A percentile compares a stretch with the other conserved stretches of the same genome.
Evolutionary conservation across 2,329 filamentous ascomycete species (phyloP).

Genomic region (Xylaria sp.): DNA sequence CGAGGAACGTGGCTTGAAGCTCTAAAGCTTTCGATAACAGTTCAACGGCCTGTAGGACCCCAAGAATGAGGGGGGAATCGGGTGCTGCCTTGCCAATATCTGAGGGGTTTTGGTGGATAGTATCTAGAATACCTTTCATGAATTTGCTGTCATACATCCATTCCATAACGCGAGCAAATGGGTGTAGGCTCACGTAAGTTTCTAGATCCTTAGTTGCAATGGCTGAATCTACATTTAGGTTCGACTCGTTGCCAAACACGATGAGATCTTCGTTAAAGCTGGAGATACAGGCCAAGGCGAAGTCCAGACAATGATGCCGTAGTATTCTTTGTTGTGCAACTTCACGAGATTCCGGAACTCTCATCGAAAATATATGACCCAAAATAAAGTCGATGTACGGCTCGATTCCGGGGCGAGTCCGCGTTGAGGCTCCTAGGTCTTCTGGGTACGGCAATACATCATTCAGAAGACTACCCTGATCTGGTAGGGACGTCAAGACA

Average conservation of each 20-base stretch:
- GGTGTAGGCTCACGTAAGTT: conserved; percentile 84
- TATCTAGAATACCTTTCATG: conserved; percentile 76
- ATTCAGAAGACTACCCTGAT: conserved; percentile 65
- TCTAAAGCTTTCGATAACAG: conserved; percentile 83
- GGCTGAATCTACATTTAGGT: conserved; percentile 73
- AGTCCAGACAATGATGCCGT: conserved; percentile 80
- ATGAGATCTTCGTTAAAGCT: conserved; percentile 96
- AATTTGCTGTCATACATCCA: conserved; percentile 97
- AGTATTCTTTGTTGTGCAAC: conserved; percentile 73
- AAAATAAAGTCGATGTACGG: conserved; percentile 91
- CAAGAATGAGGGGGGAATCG: conserved; percentile 81
- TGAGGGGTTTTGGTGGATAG: conserved; percentile 75
- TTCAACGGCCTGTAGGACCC: conserved; percentile 79
- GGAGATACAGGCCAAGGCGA: conserved; percentile 77
- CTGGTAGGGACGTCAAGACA: conserved; percentile 70
- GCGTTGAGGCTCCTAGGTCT: conserved; percentile 75
- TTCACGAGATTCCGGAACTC: conserved; percentile 68
- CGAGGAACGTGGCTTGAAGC: conserved; percentile 87
- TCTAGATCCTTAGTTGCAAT: conserved; percentile 77
- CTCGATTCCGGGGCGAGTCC: conserved; percentile 82
- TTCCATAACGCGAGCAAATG: conserved; percentile 94
- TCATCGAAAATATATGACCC: conserved; percentile 75
- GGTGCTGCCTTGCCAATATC: conserved; percentile 74
- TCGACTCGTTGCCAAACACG: conserved; percentile 79
- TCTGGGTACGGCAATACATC: conserved; percentile 88